Base-by-base conservation (phyloP, 345 rosid species). In the Populus pruinosa region DNA sequence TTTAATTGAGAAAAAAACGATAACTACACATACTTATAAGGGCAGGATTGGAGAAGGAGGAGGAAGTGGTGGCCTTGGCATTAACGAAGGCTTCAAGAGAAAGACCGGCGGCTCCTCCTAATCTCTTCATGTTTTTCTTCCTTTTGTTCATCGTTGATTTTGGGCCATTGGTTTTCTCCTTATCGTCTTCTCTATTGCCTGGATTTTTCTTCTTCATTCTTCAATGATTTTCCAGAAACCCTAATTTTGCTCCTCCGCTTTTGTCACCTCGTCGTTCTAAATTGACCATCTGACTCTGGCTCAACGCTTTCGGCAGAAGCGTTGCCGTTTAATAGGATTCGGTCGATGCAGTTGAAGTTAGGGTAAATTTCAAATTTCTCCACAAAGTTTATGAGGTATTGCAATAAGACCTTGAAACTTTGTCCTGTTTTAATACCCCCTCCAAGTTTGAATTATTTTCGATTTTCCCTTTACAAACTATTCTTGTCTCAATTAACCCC, bases 31-130 rank as follows among this genome's bases (percentile, higher is more conserved):
- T 86, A 92, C 97, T 93, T 79, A 89, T 83, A 56, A 90, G 53
- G 72, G 89, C 83, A 27, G 98, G 97, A 67, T 93, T 95, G 84
- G 89, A 87, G 69, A 77, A 73, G 31, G 88, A 87, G 71, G 78
- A 73, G 29, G 68, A 81, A 79, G 69, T 80, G 12, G 73, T 80
- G 6, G 93, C 88, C 82, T 91, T 93, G 47, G 88, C 80, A 77
- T 89, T 91, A 23, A 92, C 96, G 69, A 92, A 93, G 12, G 92
- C 89, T 76, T 90, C 88, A 38, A 95, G 98, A 11, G 98, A 93
- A 77, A 95, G 98, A 74, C 92, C 97, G 49, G 83, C 77, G 13
- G 50, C 21, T 70, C 98, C 99, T 73, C 98, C 92, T 53, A 93
- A 79, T 75, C 96, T 87, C 85, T 71, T 83, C 84, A 90, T 77